Evolutionary conservation across 192 early-diverging fungal genomes (phyloP).

Genomic region (Rhizoclosmatium sp.): DNA sequence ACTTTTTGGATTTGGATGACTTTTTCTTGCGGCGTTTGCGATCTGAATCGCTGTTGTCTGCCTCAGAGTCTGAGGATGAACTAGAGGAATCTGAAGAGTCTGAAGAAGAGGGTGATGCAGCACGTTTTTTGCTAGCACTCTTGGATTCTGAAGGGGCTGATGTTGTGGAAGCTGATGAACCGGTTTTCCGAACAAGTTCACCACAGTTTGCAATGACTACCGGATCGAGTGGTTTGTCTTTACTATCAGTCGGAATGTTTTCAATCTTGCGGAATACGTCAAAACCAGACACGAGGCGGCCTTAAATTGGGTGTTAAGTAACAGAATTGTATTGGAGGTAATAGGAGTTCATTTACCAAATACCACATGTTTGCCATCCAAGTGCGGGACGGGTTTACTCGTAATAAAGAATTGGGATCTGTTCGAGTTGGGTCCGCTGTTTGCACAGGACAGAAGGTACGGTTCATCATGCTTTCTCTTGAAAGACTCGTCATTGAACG

Average conservation of each 20-base stretch:
- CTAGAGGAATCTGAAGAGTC: slow-evolving; percentile 33
- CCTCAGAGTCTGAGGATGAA: slow-evolving; percentile 36
- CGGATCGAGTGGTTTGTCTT: slow-evolving; percentile 78
- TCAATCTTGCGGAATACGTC: slow-evolving; percentile 83
- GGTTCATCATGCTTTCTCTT: slow-evolving; percentile 52
- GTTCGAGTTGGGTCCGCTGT: slow-evolving; percentile 78
- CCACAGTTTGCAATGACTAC: slow-evolving; percentile 88
- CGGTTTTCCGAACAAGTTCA: slow-evolving; percentile 70
- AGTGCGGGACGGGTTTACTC: slow-evolving; percentile 73
- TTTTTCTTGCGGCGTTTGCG: slow-evolving; percentile 43
- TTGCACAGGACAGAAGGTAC: slow-evolving; percentile 85
- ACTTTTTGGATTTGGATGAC: slow-evolving; percentile 45
- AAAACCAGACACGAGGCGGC: slow-evolving; percentile 74
- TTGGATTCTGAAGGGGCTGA: slow-evolving; percentile 21
- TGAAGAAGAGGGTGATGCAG: slow-evolving; percentile 32
- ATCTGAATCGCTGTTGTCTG: slow-evolving; percentile 34
- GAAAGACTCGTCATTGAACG: slow-evolving; percentile 74
- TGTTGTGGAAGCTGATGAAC: background rate
- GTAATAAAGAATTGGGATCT: slow-evolving; percentile 95
- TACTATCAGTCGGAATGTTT: slow-evolving; percentile 75
- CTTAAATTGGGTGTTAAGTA: background rate
- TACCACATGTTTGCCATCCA: slow-evolving; percentile 73
- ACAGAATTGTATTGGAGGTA: background rate
- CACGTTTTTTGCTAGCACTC: slow-evolving; percentile 34
- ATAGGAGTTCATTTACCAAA: slow-evolving; percentile 55